Evolutionary conservation across 2,329 filamentous ascomycete species (phyloP).

Genomic region (Colletotrichum graminicola): DNA sequence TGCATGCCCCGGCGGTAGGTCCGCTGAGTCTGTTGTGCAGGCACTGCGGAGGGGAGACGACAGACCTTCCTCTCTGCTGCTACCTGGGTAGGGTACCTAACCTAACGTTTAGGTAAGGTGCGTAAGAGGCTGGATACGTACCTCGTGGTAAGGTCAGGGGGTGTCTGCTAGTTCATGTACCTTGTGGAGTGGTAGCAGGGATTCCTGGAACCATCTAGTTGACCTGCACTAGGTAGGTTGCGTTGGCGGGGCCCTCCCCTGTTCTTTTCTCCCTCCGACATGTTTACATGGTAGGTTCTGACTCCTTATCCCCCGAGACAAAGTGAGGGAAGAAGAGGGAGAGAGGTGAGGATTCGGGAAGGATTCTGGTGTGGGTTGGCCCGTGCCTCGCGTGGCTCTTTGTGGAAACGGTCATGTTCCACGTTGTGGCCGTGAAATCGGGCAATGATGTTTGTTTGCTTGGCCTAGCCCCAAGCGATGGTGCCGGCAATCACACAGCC

Average conservation of each 20-base stretch:
- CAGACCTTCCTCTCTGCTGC: background rate
- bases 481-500: background rate
- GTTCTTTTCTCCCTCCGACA: background rate
- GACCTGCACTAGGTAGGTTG: slow-evolving; percentile 10
- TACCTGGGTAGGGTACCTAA: background rate
- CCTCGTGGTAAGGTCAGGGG: slow-evolving; percentile 17
- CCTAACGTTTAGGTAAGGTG: too few species aligned
- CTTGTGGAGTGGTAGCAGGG: slow-evolving; percentile 9
- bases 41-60: background rate
- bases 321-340: background rate
- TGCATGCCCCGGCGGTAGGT: background rate
- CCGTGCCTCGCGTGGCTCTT: slow-evolving; percentile 19
- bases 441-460: slow-evolving; percentile 24
- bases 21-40: background rate
- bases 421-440: slow-evolving; percentile 8
- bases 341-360: slow-evolving; percentile 1
- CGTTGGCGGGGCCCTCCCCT: slow-evolving; percentile 11
- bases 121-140: background rate
- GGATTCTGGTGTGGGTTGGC: slow-evolving; percentile 2
- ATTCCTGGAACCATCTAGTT: background rate
- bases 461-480: background rate
- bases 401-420: slow-evolving; percentile 12
- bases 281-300: slow-evolving; percentile 2
- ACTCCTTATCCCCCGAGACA: slow-evolving; percentile 14
- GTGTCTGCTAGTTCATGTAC: background rate